These are phyloP conservation scores for Candida dajiaensis DNA, from an alignment of 805 yeast genomes.

Conservation along the genomic window DNA sequence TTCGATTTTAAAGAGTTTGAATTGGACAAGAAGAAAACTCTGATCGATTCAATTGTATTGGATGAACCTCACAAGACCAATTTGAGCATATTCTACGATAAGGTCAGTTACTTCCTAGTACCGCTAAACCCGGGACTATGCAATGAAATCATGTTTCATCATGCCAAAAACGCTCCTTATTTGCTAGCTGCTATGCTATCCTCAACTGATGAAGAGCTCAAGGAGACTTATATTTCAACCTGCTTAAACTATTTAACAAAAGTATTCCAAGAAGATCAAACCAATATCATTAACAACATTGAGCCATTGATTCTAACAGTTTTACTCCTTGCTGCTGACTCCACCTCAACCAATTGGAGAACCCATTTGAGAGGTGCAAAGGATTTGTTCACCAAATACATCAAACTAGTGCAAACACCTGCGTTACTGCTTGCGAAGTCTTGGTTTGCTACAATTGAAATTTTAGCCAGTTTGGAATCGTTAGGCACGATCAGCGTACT, in stretches of 20 bases:
- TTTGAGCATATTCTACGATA: conserved; percentile 20
- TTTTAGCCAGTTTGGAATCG: conserved; percentile 49
- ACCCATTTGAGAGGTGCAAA: conserved; percentile 65
- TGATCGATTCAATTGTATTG: conserved; percentile 17
- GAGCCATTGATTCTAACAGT: conserved; percentile 65
- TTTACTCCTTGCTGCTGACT: conserved; percentile 55
- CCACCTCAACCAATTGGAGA: conserved; percentile 51
- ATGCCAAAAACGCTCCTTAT: conserved; percentile 44
- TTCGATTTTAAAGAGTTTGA: conserved; percentile 13
- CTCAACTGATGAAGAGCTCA: conserved; percentile 37
- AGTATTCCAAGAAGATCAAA: conserved; percentile 33
- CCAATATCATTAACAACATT: conserved; percentile 41
- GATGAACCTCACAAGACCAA: conserved; percentile 19
- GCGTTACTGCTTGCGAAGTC: conserved; percentile 40
- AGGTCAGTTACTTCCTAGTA: conserved; percentile 17
- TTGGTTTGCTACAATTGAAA: conserved; percentile 55
- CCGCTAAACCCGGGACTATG: conserved; percentile 36
- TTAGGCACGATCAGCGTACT: conserved; percentile 46
- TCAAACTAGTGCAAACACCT: conserved; percentile 20
- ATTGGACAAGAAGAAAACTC: conserved; percentile 16
- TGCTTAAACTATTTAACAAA: conserved; percentile 39
- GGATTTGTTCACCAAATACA: conserved; percentile 49
- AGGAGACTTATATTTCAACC: conserved; percentile 40
- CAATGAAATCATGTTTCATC: conserved; percentile 43
- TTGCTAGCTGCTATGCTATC: conserved; percentile 53